These are phyloP conservation scores for Chenopodium suecicum DNA, from an alignment of 148 eudicot genomes.

Conservation along the genomic window DNA sequence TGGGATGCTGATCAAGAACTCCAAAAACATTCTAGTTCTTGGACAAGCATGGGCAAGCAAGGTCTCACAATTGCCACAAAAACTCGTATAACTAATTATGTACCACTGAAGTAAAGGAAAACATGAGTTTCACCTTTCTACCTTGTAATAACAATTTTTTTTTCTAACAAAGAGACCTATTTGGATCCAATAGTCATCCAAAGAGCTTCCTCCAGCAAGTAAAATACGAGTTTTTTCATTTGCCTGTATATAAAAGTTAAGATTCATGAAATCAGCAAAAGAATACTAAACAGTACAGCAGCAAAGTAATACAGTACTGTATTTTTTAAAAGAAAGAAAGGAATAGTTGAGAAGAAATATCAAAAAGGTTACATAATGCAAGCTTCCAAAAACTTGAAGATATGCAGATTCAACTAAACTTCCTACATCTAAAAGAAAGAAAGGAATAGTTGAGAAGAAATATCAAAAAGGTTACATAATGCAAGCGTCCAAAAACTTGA, in stretches of 20 bases:
- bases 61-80: not conserved
- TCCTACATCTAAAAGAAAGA: not conserved
- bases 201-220: conserved; percentile 3
- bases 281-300: not conserved
- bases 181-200: not conserved
- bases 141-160: not conserved
- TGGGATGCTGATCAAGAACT: not conserved
- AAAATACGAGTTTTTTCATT: not conserved
- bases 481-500: not conserved
- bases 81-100: not conserved
- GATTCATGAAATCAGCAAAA: not conserved
- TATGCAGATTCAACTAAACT: not conserved
- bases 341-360: not conserved
- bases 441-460: not conserved
- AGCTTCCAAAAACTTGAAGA: not conserved
- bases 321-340: not conserved
- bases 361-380: not conserved
- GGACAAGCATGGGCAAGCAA: not conserved
- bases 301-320: not conserved
- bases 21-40: not conserved
- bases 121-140: not conserved
- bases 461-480: not conserved
- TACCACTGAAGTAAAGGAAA: conserved; percentile 3
- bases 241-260: not conserved
- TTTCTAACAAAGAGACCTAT: not conserved